These are phyloP conservation scores for Astrothelium macrocarpum DNA, from an alignment of 495 filamentous ascomycete genomes.

Conservation along the genomic window DNA sequence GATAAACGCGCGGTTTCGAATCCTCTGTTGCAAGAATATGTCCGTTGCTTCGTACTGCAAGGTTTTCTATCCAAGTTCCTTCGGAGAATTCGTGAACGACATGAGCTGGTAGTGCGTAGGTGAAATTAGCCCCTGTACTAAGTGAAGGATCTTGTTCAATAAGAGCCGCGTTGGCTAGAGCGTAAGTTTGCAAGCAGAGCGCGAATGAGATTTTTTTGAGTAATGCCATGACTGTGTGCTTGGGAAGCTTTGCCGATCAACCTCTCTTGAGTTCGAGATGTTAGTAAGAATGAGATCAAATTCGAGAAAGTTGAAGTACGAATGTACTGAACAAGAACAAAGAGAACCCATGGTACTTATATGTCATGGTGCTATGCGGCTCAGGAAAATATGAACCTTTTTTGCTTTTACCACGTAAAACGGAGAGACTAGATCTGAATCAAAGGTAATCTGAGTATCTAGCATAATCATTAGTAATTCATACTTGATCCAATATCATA, in stretches of 20 bases:
- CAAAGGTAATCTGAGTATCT: no score
- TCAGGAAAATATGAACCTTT: no score
- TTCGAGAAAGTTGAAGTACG: no score
- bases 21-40: slow-evolving; percentile 12
- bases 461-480: no score
- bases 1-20: slow-evolving; percentile 8
- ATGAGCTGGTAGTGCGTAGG: background rate
- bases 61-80: slow-evolving; percentile 17
- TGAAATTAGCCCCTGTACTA: background rate
- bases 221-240: background rate
- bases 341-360: no score
- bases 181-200: background rate
- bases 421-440: no score
- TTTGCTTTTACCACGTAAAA: no score
- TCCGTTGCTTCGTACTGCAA: slow-evolving; percentile 12
- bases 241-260: background rate
- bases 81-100: slow-evolving; percentile 7
- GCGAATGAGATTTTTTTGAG: background rate
- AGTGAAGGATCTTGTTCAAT: background rate
- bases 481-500: no score
- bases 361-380: no score
- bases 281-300: no score
- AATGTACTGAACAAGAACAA: no score
- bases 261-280: no score
- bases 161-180: background rate